Percentiles rank a stretch among this genome's conserved stretches.
Conservation (phyloP, 768 basidiomycete species). For the Mycena rosella region DNA sequence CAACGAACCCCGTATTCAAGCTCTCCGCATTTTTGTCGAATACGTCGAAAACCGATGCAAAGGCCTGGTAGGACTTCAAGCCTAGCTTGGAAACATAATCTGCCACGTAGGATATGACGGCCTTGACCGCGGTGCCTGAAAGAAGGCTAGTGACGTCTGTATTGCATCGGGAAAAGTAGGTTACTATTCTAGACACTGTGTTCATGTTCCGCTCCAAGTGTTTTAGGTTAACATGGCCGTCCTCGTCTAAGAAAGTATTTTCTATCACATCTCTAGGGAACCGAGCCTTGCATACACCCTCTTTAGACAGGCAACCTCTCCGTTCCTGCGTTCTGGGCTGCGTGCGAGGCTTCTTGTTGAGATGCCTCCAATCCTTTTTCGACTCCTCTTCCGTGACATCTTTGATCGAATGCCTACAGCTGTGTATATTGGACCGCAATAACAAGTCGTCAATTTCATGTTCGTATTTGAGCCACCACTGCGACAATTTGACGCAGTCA, state of each 20-base stretch:
- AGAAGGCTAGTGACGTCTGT: background rate
- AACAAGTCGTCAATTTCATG: background rate
- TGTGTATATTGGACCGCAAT: background rate
- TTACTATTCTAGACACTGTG: background rate
- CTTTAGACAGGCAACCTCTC: background rate
- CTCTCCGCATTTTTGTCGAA: conserved; percentile 29
- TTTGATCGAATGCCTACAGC: background rate
- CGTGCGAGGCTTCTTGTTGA: background rate
- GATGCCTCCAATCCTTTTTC: background rate
- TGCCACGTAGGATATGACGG: background rate
- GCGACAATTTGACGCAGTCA: background rate
- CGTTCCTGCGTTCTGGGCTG: background rate
- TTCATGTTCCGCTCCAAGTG: background rate
- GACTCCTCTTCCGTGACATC: background rate
- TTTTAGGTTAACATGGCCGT: background rate
- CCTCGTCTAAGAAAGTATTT: background rate
- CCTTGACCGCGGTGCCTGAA: background rate
- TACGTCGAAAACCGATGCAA: background rate
- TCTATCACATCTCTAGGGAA: background rate
- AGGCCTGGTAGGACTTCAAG: background rate
- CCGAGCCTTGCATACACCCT: background rate
- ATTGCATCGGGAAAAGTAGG: background rate
- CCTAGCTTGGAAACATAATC: background rate
- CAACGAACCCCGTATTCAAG: background rate
- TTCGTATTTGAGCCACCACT: background rate